These are phyloP conservation scores for Meripilus lineatus DNA, from an alignment of 1,284 basidiomycete species.

Conservation along the genomic window DNA sequence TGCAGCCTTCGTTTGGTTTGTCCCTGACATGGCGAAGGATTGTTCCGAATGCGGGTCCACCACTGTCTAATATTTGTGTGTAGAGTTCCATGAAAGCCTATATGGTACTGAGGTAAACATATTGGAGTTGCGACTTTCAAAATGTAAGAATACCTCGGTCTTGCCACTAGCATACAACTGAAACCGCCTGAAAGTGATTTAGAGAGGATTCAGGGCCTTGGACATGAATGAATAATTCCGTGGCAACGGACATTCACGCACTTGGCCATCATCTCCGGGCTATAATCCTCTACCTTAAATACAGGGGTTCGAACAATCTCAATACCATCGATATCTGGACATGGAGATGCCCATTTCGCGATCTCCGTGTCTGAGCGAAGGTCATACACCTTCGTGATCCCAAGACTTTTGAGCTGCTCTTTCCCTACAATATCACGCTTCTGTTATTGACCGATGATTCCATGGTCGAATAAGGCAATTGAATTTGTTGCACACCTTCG, in stretches of 20 bases:
- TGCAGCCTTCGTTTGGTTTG: conserved; percentile 51
- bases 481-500: conserved; percentile 39
- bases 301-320: conserved; percentile 58
- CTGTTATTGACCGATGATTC: conserved; percentile 3
- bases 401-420: conserved; percentile 49
- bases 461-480: neutral
- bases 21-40: conserved; percentile 70
- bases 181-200: conserved; percentile 45
- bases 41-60: conserved; percentile 54
- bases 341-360: conserved; percentile 59
- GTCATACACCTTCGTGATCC: conserved; percentile 64
- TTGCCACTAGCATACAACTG: conserved; percentile 75
- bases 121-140: neutral
- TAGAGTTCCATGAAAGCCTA: conserved; percentile 79
- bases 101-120: neutral
- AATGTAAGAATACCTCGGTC: conserved; percentile 49
- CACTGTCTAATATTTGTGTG: conserved; percentile 73
- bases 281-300: conserved; percentile 71
- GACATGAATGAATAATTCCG: no score
- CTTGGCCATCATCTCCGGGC: conserved; percentile 77
- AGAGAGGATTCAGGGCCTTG: neutral
- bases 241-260: conserved; percentile 40
- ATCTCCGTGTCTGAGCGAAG: conserved; percentile 75
- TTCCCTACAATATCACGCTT: conserved; percentile 39
- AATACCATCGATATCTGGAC: conserved; percentile 58